Conservation (phyloP, 352 stramenopile genomes). For the Detonula confervacea region DNA sequence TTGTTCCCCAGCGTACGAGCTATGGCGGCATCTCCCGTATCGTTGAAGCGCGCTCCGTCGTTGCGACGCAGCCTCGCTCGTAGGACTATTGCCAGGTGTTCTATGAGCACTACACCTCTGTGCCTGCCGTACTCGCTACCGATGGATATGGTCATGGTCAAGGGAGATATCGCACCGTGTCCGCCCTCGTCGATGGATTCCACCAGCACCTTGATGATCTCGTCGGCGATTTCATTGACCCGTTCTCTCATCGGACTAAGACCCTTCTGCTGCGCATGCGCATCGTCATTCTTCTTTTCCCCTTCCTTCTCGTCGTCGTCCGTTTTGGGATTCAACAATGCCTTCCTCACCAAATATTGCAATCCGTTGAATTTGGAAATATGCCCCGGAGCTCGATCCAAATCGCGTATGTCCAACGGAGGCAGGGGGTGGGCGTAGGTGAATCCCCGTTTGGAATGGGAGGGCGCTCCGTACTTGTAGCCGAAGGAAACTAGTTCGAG, state of each 20-base stretch:
- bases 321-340: conserved; percentile 48
- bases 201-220: conserved; percentile 51
- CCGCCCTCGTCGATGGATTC: conserved; percentile 68
- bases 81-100: conserved; percentile 63
- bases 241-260: conserved; percentile 45
- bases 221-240: conserved; percentile 56
- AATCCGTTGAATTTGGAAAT: conserved; percentile 71
- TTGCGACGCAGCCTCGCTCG: conserved; percentile 49
- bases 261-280: not conserved
- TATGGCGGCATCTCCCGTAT: not conserved
- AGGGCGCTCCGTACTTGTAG: conserved; percentile 69
- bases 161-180: conserved; percentile 66
- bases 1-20: too few relatives aligned
- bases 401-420: conserved; percentile 62
- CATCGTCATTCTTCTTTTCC: not conserved
- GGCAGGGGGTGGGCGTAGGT: conserved; percentile 62
- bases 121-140: conserved; percentile 72
- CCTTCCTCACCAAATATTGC: conserved; percentile 66
- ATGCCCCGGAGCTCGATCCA: conserved; percentile 55
- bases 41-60: conserved; percentile 38
- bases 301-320: not conserved
- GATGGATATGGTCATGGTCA: conserved; percentile 76
- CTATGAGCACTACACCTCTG: conserved; percentile 68
- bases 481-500: conserved; percentile 77
- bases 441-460: conserved; percentile 50